Evolutionary conservation across 2,329 filamentous ascomycete genomes (phyloP).

Genomic region (Myriosclerotinia duriaeana): DNA sequence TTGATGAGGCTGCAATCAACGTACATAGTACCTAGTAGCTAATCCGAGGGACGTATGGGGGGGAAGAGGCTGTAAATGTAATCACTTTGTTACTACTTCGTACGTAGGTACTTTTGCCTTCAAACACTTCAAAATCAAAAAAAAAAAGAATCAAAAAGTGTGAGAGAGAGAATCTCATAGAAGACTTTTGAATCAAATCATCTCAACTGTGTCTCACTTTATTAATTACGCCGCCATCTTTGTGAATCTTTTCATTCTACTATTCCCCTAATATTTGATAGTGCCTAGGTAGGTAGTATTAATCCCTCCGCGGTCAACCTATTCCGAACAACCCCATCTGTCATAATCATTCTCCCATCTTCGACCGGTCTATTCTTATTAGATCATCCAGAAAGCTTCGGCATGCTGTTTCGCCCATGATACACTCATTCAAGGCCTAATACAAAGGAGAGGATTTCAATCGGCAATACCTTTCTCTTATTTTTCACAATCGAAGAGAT

Average conservation of each 20-base stretch:
- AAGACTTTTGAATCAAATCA: background rate
- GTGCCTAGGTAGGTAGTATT: background rate
- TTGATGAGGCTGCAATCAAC: constrained; percentile 16
- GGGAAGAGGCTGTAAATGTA: constrained; percentile 11
- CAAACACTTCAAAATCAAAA: background rate
- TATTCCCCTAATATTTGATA: background rate
- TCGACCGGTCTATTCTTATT: background rate
- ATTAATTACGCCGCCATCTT: background rate
- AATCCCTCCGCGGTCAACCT: background rate
- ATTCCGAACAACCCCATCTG: background rate
- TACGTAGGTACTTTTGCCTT: background rate
- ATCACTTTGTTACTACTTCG: no score
- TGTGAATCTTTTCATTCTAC: background rate
- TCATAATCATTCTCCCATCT: background rate
- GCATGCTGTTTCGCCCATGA: constrained; percentile 31
- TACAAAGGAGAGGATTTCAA: constrained; percentile 12
- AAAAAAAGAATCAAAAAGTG: background rate
- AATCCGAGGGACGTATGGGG: constrained; percentile 7
- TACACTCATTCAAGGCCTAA: constrained; percentile 28
- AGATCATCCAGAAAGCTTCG: constrained; percentile 17
- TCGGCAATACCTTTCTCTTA: background rate
- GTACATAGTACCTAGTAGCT: no score
- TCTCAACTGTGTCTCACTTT: background rate
- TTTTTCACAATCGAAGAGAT: constrained; percentile 50
- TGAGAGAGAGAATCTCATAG: constrained; percentile 5